These are phyloP conservation scores for Leucocoprinus sp. DNA, from an alignment of 768 basidiomycete species.

Conservation along the genomic window DNA sequence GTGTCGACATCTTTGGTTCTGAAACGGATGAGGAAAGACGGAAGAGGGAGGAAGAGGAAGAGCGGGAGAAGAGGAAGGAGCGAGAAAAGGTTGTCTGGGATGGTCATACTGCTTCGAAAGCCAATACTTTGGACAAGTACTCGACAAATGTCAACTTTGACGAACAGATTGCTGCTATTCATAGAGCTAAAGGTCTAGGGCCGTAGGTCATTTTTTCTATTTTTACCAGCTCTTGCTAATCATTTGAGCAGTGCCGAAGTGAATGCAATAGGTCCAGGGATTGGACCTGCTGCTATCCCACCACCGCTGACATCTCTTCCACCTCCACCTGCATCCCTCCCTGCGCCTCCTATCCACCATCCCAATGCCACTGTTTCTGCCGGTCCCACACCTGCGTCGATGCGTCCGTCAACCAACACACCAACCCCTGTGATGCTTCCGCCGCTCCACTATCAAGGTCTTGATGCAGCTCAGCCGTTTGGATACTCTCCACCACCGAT, in stretches of 20 bases:
- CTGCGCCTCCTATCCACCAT: constrained; percentile 61
- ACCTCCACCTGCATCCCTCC: constrained; percentile 64
- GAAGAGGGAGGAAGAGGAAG: constrained; percentile 81
- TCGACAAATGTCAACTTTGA: constrained; percentile 91
- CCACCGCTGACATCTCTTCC: constrained; percentile 59
- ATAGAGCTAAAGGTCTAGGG: constrained; percentile 84
- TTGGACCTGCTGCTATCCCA: constrained; percentile 72
- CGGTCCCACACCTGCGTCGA: constrained; percentile 84
- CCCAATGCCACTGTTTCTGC: constrained; percentile 84
- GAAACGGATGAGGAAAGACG: constrained; percentile 89
- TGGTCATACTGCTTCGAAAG: constrained; percentile 93
- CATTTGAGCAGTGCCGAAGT: constrained; percentile 48
- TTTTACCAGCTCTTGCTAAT: constrained; percentile 12
- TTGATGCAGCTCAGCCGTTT: constrained; percentile 70
- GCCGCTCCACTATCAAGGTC: constrained; percentile 77
- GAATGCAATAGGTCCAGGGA: constrained; percentile 80
- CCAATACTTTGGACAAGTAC: constrained; percentile 86
- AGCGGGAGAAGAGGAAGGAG: constrained; percentile 73
- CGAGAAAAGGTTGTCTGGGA: constrained; percentile 98
- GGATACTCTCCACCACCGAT: constrained; percentile 59
- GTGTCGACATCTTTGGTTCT: constrained; percentile 95
- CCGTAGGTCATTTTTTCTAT: constrained; percentile 44
- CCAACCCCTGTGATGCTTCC: constrained; percentile 74
- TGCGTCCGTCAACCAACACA: constrained; percentile 28
- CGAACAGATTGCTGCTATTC: constrained; percentile 96